A percentile compares a stretch with the other conserved stretches of the same genome.
These are phyloP conservation scores for Daldinia vernicosa DNA, from an alignment of 495 filamentous ascomycete genomes.

Conservation along the genomic window DNA sequence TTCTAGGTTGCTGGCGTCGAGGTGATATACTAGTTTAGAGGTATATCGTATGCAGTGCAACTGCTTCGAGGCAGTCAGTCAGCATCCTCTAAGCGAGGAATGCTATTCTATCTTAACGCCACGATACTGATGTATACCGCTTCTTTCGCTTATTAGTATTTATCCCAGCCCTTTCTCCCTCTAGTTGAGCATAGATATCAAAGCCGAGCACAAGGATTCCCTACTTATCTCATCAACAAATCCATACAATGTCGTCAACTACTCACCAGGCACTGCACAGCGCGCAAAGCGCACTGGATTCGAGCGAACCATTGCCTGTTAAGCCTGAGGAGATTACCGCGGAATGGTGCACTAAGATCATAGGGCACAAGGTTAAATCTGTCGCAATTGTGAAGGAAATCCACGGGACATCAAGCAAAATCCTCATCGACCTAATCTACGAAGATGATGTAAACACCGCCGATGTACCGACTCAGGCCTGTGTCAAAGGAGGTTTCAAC, in stretches of 20 bases:
- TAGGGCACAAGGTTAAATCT: conserved; percentile 8
- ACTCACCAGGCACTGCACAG: not conserved
- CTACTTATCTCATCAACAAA: not conserved
- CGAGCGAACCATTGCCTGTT: conserved; percentile 9
- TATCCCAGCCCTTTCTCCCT: not conserved
- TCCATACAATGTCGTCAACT: not conserved
- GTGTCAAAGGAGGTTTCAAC: conserved; percentile 25
- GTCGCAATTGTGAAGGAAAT: conserved; percentile 16
- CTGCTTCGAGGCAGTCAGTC: not conserved
- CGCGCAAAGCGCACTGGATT: conserved; percentile 5
- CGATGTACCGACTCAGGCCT: conserved; percentile 8
- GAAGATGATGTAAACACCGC: not conserved
- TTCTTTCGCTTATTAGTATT: not conserved
- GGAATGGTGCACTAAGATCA: conserved; percentile 18
- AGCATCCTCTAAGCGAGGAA: not conserved
- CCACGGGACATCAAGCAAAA: conserved; percentile 20
- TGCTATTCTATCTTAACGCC: not conserved
- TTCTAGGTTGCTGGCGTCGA: no score
- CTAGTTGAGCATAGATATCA: not conserved
- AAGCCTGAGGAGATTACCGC: conserved; percentile 18
- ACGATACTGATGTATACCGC: not conserved
- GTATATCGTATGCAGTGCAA: not conserved
- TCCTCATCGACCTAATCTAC: conserved; percentile 19
- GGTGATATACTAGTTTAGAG: not conserved
- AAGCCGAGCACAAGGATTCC: not conserved